phyloP scores from a whole-genome alignment of 1,284 basidiomycete species.

The Melampsora abietis-canadensis region DNA sequence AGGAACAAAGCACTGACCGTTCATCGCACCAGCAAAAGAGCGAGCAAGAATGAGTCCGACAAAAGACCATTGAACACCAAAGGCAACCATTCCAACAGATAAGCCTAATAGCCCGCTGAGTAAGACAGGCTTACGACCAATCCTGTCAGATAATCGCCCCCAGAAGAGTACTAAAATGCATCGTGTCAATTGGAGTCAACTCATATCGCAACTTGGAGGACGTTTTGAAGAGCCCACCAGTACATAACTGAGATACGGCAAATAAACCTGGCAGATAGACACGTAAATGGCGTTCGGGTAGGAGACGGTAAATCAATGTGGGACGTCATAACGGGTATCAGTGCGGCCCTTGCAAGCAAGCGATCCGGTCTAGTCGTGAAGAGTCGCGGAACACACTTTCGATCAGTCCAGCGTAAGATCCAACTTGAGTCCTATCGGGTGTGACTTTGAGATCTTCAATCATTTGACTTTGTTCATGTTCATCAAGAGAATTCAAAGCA shows the following conservation, averaged over 20 bases:
- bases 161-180: slow-evolving; percentile 6
- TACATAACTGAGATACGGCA: slow-evolving; percentile 20
- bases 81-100: slow-evolving; percentile 7
- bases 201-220: neutral
- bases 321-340: neutral
- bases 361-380: neutral
- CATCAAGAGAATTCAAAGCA: neutral
- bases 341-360: neutral
- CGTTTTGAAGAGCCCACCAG: neutral
- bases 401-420: slow-evolving; percentile 15
- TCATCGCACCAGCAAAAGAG: slow-evolving; percentile 19
- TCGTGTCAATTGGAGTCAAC: neutral
- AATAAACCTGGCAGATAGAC: slow-evolving; percentile 10
- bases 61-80: slow-evolving; percentile 10
- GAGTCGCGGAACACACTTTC: neutral
- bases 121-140: slow-evolving; percentile 21
- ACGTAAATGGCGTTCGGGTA: neutral
- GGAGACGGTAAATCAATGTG: neutral
- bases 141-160: slow-evolving; percentile 5
- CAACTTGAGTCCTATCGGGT: slow-evolving; percentile 3
- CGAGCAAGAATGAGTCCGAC: slow-evolving; percentile 6
- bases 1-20: slow-evolving; percentile 1
- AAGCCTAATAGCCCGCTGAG: slow-evolving; percentile 8
- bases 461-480: slow-evolving; percentile 6
- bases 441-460: slow-evolving; percentile 8